phyloP scores from a whole-genome alignment of 306 rosid species.

The Cajanus cajan region DNA sequence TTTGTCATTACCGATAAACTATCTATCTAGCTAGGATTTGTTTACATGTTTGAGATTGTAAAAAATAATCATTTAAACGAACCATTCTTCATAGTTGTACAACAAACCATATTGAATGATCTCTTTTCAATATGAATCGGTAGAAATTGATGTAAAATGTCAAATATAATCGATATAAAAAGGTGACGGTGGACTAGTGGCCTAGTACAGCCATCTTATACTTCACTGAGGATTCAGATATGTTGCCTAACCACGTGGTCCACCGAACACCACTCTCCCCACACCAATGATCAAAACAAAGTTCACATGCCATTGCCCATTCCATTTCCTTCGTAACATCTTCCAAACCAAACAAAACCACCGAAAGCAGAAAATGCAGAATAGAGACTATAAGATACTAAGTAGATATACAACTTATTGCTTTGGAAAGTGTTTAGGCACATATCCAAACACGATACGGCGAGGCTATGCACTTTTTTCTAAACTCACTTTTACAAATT shows the following conservation, averaged over 20 bases:
- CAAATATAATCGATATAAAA: too few relatives aligned
- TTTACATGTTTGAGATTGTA: too few relatives aligned
- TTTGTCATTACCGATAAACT: too few relatives aligned
- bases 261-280: neutral
- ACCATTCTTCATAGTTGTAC: too few relatives aligned
- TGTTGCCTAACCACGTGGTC: neutral
- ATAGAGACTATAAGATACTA: neutral
- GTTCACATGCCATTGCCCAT: neutral
- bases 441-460: neutral
- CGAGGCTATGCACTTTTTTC: neutral
- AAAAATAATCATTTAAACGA: too few relatives aligned
- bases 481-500: neutral
- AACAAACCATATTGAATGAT: too few relatives aligned
- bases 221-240: neutral
- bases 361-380: slow-evolving; percentile 17
- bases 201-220: neutral
- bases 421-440: neutral
- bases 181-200: too few relatives aligned
- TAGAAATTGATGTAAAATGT: too few relatives aligned
- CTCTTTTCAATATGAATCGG: too few relatives aligned
- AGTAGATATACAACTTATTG: neutral
- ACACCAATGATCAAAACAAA: neutral
- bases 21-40: too few relatives aligned
- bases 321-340: neutral
- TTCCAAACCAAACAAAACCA: slow-evolving; percentile 17